Evolutionary conservation across 2,329 filamentous ascomycete genomes (phyloP), one percentile per base, ranked within the genome.

Genomic region (Ceratocystis harringtonii): DNA sequence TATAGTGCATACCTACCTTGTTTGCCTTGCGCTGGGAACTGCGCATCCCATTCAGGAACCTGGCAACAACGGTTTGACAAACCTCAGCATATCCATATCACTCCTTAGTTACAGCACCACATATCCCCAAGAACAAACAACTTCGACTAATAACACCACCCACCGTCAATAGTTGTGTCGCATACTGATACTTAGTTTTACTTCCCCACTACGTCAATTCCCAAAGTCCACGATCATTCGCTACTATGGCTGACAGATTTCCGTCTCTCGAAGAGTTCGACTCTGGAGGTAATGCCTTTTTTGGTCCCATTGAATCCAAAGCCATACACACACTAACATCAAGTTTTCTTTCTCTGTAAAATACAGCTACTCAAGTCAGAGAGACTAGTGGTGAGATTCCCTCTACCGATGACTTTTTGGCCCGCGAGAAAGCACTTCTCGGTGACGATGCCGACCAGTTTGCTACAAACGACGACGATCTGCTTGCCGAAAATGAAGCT

Each of bases 381-480:
- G 80, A 78, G 65, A 75, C 84, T 45, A 79, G 81, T 68, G 81
- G 79, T 68, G 78, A 81, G 8, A 50, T 67, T 32, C 79, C 83
- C 36, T 85, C 86, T 41, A 80, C 83, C 68, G 85, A 90, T 72
- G 90, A 96, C 76, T 97, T 99, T 75, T 84, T 97, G 61, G 86
- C 89, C 69, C 89, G 92, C 70, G 94, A 99, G 78, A 90, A 91
- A 73, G 94, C 91, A 68, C 77, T 87, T 19, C 84, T 99, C 6
- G 94, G 94, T 70, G 94, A 96, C 69, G 94, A 97, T 75, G 94
- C 94, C 68, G 84, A 91, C 71, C 89, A 92, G 78, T 99, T 99
- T 75, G 81, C 87, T 69, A 88, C 89, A 41, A 85, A 87, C 72
- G 90, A 95, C 73, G 79, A 81, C 67, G 81, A 81, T 10, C 61